Conservation (phyloP, 75 land plant genomes). For the Pseudotsuga menziesii region DNA sequence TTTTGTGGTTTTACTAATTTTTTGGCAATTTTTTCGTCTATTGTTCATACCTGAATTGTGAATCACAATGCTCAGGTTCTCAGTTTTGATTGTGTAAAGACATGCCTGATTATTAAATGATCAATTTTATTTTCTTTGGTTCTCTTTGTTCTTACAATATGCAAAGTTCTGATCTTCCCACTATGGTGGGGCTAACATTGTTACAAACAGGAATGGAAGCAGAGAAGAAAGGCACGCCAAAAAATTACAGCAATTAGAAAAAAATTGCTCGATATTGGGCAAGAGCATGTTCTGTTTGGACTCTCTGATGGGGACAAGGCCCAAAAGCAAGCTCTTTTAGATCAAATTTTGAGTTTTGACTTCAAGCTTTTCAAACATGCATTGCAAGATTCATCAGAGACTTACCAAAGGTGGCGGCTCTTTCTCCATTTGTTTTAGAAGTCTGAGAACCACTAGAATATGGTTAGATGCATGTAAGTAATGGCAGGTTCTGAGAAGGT, state of each 20-base stretch:
- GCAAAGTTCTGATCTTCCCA: neutral
- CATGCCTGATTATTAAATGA: neutral
- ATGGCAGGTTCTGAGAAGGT: neutral
- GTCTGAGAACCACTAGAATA: neutral
- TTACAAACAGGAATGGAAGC: conserved; percentile 51
- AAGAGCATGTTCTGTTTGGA: conserved; percentile 63
- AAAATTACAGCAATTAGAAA: conserved; percentile 53
- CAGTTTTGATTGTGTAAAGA: neutral
- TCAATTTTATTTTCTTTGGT: neutral
- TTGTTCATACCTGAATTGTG: no score
- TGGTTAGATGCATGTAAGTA: no score
- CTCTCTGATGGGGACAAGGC: conserved; percentile 50
- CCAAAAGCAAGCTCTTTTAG: conserved; percentile 51
- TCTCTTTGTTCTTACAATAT: neutral
- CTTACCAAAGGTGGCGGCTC: conserved; percentile 2
- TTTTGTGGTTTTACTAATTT: no score
- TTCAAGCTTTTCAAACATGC: conserved; percentile 60
- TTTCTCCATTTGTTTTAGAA: neutral
- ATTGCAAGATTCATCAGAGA: conserved; percentile 12
- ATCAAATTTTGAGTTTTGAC: conserved; percentile 47
- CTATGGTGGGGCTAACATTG: neutral
- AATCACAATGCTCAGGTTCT: neutral
- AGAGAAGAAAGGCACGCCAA: conserved; percentile 52
- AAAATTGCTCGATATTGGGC: conserved; percentile 50
- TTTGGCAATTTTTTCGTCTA: no score